Base-by-base conservation (phyloP, 306 rosid species). In the Arachis stenosperma region DNA sequence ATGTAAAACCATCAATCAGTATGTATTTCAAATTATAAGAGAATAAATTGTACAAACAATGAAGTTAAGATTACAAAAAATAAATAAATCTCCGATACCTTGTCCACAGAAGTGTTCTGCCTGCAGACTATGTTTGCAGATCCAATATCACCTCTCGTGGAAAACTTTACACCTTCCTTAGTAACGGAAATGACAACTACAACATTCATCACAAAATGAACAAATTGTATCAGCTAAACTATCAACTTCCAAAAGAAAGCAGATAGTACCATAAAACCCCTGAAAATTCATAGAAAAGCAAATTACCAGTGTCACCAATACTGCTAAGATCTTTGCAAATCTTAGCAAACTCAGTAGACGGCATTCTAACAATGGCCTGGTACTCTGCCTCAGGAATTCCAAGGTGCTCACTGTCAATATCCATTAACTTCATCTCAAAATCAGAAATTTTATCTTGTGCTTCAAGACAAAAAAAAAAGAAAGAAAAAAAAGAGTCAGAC, bases 391-490 rank as follows among this genome's bases (percentile, higher is more conserved):
- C 99, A 0, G 98, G 99, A 60, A 95, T 91, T 43, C 98, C 97
- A 62, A 95, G 99, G 52, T 90, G 99, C 61, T 95, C 99, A 17
- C 98, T 95, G 58, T 95, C 99, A 2, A 91, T 95, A 79, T 91
- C 98, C 99, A 95, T 95, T 80, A 91, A 72, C 81, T 91, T 95
- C 98, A 95, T 95, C 90, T 95, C 99, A 72, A 95, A 95, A 79
- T 91, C 97, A 4, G 98, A 85, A 71, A 91, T 91, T 67, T 95
- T 95, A 5, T 91, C 96, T 76, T 95, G 98, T 0, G 85, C 90
- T 86, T 27, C 17, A 55, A 52, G 3, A 48, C 76, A 75, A 44
- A 37, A 50, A 3, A 40, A 43, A 52, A 17, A 37, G 43, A 3
- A 40, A 43, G 44, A 17, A 43, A 12, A 13, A 39, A 5, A 2